Evolutionary conservation across 768 basidiomycete species (phyloP).

Genomic region (Collybia mongolica): DNA sequence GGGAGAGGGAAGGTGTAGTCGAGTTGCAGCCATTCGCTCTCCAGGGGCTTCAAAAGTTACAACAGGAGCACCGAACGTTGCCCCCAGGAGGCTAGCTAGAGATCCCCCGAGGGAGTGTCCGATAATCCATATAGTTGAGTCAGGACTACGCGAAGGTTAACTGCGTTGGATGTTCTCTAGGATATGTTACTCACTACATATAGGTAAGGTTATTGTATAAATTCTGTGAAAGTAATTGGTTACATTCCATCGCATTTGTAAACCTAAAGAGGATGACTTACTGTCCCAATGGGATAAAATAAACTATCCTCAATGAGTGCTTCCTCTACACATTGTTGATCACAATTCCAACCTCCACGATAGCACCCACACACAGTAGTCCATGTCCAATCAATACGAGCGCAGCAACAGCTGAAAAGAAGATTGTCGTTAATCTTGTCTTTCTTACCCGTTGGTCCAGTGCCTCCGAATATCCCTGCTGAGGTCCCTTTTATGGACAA

Average conservation of each 20-base stretch:
- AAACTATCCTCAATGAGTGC: constrained; percentile 76
- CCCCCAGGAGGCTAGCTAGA: constrained; percentile 78
- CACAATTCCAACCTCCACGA: constrained; percentile 76
- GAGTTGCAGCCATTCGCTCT: constrained; percentile 73
- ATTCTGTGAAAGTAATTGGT: constrained; percentile 50
- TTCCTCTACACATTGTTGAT: constrained; percentile 73
- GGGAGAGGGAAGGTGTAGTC: constrained; percentile 85
- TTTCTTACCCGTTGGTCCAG: constrained; percentile 84
- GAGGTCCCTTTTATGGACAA: constrained; percentile 94
- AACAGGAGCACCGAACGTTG: constrained; percentile 86
- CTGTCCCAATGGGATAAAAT: constrained; percentile 89
- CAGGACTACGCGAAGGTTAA: constrained; percentile 41
- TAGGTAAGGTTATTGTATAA: constrained; percentile 74
- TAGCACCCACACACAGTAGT: constrained; percentile 91
- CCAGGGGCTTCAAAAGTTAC: constrained; percentile 91
- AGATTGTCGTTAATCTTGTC: constrained; percentile 95
- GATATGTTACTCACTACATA: neutral
- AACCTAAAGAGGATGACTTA: constrained; percentile 39
- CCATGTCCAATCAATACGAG: constrained; percentile 91
- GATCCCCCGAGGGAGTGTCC: constrained; percentile 75
- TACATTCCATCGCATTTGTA: constrained; percentile 3
- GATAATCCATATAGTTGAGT: constrained; percentile 85
- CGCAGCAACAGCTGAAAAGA: constrained; percentile 94
- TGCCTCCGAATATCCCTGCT: constrained; percentile 67
- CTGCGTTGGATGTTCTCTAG: neutral